phyloP scores from a whole-genome alignment of 352 stramenopile genomes.

The Phytophthora meadii region DNA sequence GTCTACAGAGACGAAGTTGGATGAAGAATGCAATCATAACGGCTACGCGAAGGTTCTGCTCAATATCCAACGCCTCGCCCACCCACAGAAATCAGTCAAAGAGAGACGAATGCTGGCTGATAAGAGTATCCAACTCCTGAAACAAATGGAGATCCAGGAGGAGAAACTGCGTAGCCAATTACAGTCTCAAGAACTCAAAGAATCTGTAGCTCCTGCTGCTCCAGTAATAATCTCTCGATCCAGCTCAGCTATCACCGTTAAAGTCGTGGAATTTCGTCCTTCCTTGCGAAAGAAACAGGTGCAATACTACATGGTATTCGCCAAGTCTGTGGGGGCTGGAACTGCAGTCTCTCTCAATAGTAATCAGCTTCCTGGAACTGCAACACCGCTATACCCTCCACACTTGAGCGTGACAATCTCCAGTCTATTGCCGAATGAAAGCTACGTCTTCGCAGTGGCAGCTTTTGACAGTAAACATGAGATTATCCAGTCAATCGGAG shows the following conservation, averaged over 20 bases:
- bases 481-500: slow-evolving; percentile 72
- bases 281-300: slow-evolving; percentile 44
- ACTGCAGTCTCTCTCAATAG: slow-evolving; percentile 86
- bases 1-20: slow-evolving; percentile 39
- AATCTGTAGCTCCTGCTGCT: slow-evolving; percentile 36
- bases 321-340: slow-evolving; percentile 68
- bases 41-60: slow-evolving; percentile 53
- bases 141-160: slow-evolving; percentile 50
- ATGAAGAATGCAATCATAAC: slow-evolving; percentile 62
- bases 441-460: slow-evolving; percentile 85
- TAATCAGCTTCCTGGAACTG: slow-evolving; percentile 66
- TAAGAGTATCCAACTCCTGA: slow-evolving; percentile 54
- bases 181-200: background rate
- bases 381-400: slow-evolving; percentile 47
- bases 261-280: slow-evolving; percentile 50
- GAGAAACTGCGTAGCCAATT: slow-evolving; percentile 42
- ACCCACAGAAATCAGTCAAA: slow-evolving; percentile 20
- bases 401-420: slow-evolving; percentile 48
- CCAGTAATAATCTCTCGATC: slow-evolving; percentile 64
- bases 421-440: slow-evolving; percentile 69
- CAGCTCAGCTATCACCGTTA: slow-evolving; percentile 58
- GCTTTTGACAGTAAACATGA: slow-evolving; percentile 73
- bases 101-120: slow-evolving; percentile 29
- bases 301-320: slow-evolving; percentile 83
- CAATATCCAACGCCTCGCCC: slow-evolving; percentile 50